Conservation (phyloP, 1,284 basidiomycete species). For the Ceratobasidium sp. region DNA sequence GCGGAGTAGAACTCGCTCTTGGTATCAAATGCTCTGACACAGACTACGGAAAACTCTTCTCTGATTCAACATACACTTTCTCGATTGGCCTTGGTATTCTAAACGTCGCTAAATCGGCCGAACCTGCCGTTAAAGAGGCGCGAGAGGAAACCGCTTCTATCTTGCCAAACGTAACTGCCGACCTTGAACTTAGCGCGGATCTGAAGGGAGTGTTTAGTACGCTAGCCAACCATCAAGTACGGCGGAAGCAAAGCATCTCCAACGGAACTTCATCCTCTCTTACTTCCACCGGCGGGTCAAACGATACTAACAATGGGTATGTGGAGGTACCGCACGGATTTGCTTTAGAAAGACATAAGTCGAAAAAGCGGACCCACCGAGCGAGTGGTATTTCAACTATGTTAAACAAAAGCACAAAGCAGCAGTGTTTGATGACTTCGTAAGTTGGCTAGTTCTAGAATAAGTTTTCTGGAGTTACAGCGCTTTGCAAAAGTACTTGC, state of each 20-base stretch:
- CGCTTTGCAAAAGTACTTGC: no score
- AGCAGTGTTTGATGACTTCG: slow-evolving; percentile 48
- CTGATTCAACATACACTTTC: slow-evolving; percentile 48
- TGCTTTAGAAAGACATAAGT: slow-evolving; percentile 21
- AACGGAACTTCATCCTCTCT: no score
- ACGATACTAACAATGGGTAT: background rate
- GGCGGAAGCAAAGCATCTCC: no score
- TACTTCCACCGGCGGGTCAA: background rate
- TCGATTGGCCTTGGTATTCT: slow-evolving; percentile 57
- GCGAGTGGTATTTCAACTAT: slow-evolving; percentile 1
- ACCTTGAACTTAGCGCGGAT: background rate
- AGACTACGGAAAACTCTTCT: slow-evolving; percentile 61
- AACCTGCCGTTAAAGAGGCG: no score
- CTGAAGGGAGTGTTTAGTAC: slow-evolving; percentile 58
- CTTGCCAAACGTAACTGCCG: no score
- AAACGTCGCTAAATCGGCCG: slow-evolving; percentile 52
- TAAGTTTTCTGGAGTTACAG: no score
- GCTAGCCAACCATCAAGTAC: slow-evolving; percentile 59
- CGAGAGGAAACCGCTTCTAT: no score
- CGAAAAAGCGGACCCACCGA: slow-evolving; percentile 37
- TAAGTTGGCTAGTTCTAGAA: slow-evolving; percentile 24
- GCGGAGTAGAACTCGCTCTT: slow-evolving; percentile 73
- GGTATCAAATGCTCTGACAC: slow-evolving; percentile 62
- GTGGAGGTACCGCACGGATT: background rate
- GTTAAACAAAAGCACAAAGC: slow-evolving; percentile 27